Conservation (phyloP, 1,284 basidiomycete species). For the Ganoderma multipileum region DNA sequence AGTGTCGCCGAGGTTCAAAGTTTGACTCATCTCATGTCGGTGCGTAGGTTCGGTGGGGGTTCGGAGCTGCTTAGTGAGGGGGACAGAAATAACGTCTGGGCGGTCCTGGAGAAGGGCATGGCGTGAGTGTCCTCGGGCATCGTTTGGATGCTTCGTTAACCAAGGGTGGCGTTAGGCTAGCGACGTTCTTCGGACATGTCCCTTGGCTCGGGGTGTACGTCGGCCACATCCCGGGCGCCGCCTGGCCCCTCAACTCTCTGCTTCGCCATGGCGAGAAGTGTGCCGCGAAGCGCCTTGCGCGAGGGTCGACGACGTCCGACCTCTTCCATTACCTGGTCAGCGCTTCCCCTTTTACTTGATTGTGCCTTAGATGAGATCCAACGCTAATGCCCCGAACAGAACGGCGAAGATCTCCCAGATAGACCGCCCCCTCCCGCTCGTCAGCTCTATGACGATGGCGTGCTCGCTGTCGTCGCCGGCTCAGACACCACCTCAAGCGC, state of each 20-base stretch:
- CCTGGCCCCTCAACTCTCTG: slow-evolving; percentile 15
- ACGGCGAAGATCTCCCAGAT: slow-evolving; percentile 32
- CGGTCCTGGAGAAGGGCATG: slow-evolving; percentile 21
- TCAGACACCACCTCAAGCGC: slow-evolving; percentile 41
- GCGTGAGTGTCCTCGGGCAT: slow-evolving; percentile 14
- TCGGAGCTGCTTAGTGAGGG: slow-evolving; percentile 31
- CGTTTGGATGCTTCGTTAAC: neutral
- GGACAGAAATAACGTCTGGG: slow-evolving; percentile 26
- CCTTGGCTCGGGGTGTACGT: slow-evolving; percentile 28
- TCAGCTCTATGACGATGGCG: slow-evolving; percentile 31
- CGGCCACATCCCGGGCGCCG: slow-evolving; percentile 23
- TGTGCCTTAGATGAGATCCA: neutral
- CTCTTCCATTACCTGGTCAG: slow-evolving; percentile 34
- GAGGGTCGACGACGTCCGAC: slow-evolving; percentile 25
- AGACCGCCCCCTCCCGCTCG: slow-evolving; percentile 20
- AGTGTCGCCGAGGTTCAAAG: too few relatives aligned
- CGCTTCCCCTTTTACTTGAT: neutral
- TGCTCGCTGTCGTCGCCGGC: slow-evolving; percentile 37
- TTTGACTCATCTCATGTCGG: neutral
- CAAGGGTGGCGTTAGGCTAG: slow-evolving; percentile 8
- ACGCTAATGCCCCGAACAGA: neutral
- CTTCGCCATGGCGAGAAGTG: slow-evolving; percentile 10
- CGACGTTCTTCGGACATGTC: slow-evolving; percentile 21
- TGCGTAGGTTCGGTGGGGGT: slow-evolving; percentile 34
- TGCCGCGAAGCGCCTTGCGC: slow-evolving; percentile 18